Evolutionary conservation across 768 basidiomycete species (phyloP), one percentile per base, ranked within the genome.

Genomic region (Leccinum ochraceum): DNA sequence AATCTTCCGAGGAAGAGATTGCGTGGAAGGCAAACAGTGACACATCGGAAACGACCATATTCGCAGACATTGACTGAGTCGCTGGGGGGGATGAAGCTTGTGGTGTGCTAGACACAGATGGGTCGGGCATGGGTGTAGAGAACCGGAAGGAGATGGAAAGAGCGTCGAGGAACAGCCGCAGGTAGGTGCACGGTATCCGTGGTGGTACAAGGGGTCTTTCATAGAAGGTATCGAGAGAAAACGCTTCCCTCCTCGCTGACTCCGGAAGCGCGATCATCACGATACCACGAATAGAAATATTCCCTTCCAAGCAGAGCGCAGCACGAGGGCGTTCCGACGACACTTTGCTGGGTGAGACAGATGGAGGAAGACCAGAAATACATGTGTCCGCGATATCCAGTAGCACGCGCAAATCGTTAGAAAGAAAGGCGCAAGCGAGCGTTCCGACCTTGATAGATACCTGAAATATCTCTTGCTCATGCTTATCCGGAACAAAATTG

Each of bases 151-250:
- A 54, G 55, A 63, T 37, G 22, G 69, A 62, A 44, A 71, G 51
- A 26, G 55, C 28, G 50, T 88, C 85, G 11, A 87, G 58, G 60
- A 82, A 75, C 3, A 86, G 56, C 6, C 90, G 85, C 53, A 84
- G 64, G 67, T 84, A 90, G 32, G 82, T 78, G 51, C 75, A 71
- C 9, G 75, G 68, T 7, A 85, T 68, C 39, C 65, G 71, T 16
- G 85, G 87, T 49, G 88, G 86, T 6, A 80, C 70, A n/a, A 89
- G 74, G 3, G 89, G 89, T 24, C 78, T 80, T 20, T 77, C 71
- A 69, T 87, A 90, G 68, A 84, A 91, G 24, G 67, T 59, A 10
- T 71, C 60, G 17, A 78, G 54, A 46, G 64, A 63, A 53, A 59
- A 37, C 36, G 13, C 26, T 39, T 61, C 55, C 22, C 53, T 63